phyloP scores from a whole-genome alignment of 768 basidiomycete species.

The Gymnopilus dilepis region DNA sequence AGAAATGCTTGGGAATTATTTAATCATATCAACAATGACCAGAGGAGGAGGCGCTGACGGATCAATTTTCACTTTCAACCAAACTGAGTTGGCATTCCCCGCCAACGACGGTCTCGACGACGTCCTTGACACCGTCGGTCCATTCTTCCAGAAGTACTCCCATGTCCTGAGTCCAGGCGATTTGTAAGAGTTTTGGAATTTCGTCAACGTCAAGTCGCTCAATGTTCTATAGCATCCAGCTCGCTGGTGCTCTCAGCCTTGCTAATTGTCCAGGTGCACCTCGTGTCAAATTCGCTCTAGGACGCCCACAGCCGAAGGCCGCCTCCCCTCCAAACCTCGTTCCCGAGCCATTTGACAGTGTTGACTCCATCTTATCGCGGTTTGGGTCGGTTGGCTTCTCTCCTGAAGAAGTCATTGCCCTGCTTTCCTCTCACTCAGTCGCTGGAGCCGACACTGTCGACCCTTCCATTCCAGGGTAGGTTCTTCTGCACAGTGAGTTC shows the following conservation, averaged over 20 bases:
- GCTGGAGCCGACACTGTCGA: constrained; percentile 39
- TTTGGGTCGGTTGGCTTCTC: constrained; percentile 41
- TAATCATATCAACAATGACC: neutral
- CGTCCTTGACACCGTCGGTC: constrained; percentile 9
- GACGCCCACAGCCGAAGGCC: constrained; percentile 37
- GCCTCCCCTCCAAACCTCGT: constrained; percentile 30
- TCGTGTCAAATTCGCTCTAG: constrained; percentile 43
- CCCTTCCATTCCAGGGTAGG: constrained; percentile 21
- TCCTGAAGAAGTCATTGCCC: constrained; percentile 40
- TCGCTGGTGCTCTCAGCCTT: constrained; percentile 50
- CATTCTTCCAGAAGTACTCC: constrained; percentile 13
- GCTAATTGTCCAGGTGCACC: constrained; percentile 50
- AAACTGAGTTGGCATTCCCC: constrained; percentile 28
- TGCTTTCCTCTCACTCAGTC: constrained; percentile 34
- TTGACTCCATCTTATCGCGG: constrained; percentile 36
- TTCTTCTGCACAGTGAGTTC: neutral
- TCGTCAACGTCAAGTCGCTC: neutral
- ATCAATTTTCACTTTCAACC: constrained; percentile 30
- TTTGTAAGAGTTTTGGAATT: constrained; percentile 16
- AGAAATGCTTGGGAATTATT: neutral
- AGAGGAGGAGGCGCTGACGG: constrained; percentile 36
- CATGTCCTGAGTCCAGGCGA: constrained; percentile 12
- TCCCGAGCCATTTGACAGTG: constrained; percentile 28
- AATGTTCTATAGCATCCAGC: constrained; percentile 5
- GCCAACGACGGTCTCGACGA: constrained; percentile 18